phyloP scores from a whole-genome alignment of 805 yeast genomes.

The Yarrowia alimentaria region DNA sequence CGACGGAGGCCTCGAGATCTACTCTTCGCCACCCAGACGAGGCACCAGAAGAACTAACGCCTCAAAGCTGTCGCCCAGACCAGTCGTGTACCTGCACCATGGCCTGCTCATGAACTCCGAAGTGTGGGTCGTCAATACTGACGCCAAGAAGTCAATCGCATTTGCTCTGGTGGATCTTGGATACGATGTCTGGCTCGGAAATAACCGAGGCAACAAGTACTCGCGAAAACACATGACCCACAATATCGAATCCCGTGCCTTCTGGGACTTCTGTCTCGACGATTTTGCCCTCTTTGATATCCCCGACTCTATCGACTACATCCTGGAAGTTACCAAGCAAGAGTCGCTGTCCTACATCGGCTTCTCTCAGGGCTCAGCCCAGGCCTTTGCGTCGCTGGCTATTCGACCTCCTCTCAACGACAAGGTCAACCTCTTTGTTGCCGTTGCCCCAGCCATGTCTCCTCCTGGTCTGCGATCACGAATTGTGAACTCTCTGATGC shows the following conservation, averaged over 20 bases:
- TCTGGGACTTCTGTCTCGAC: constrained; percentile 90
- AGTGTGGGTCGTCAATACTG: constrained; percentile 60
- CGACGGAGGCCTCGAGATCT: background rate
- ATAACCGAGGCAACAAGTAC: constrained; percentile 90
- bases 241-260: constrained; percentile 48
- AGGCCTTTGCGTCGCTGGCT: constrained; percentile 80
- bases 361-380: constrained; percentile 92
- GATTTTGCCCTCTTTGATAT: constrained; percentile 90
- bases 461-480: constrained; percentile 81
- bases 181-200: constrained; percentile 93
- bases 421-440: constrained; percentile 59
- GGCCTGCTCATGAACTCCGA: constrained; percentile 90
- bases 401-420: constrained; percentile 59
- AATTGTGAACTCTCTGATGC: constrained; percentile 69
- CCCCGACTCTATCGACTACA: constrained; percentile 76
- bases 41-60: constrained; percentile 25
- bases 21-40: constrained; percentile 4
- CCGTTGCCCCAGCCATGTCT: constrained; percentile 91
- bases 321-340: constrained; percentile 52
- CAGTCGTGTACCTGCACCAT: constrained; percentile 81
- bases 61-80: constrained; percentile 30
- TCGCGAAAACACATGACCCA: constrained; percentile 68
- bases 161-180: constrained; percentile 75
- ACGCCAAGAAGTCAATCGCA: constrained; percentile 61
- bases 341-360: constrained; percentile 68